Base-by-base conservation (phyloP, 768 basidiomycete species). In the Pholiota molesta region DNA sequence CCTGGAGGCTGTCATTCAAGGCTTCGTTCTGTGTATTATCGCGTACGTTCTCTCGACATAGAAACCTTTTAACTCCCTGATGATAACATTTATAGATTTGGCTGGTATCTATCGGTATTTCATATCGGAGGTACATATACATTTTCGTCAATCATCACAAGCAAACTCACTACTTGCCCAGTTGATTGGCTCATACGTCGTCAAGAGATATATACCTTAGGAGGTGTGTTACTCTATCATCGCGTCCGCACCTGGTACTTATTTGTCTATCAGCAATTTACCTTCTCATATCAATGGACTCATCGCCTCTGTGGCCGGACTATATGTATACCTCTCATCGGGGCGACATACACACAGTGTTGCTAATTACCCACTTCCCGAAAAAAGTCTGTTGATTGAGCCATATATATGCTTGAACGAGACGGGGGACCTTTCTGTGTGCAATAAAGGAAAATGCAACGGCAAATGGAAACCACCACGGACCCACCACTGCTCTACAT, bases 401-500 rank as follows among this genome's bases (percentile, higher is more conserved):
- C 79, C 79, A n/a, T 80, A 81, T 59, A 73, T 77, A 65, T 81
- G 78, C 60, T 64, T 63, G 45, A 77, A 73, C 45, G 21, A 49
- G 13, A 52, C 66, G 17, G 80, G 79, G 6, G 73, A 75, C 28
- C 66, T 80, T 33, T 73, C 68, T 17, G 62, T 72, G 1, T 81
- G 80, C 62, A 52, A 59, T 21, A 79, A 75, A 65, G 73, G 66
- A 13, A 52, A 61, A 5, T 81, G 80, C 62, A 66, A 68, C 23
- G 73, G 73, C 11, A 67, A 68, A 40, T 82, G 79, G 79, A 80
- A 78, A 61, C 79, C 81, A 11, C 81, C 81, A 7, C 69, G 78
- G 54, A 70, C 76, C 6, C 77, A 79, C 64, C 80, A 82, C 61
- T 82, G 80, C 67, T 78, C 78, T n/a, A 71, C 71, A 10, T 82